Conservation (phyloP, 129 eudicot species). For the Apium graveolens region DNA sequence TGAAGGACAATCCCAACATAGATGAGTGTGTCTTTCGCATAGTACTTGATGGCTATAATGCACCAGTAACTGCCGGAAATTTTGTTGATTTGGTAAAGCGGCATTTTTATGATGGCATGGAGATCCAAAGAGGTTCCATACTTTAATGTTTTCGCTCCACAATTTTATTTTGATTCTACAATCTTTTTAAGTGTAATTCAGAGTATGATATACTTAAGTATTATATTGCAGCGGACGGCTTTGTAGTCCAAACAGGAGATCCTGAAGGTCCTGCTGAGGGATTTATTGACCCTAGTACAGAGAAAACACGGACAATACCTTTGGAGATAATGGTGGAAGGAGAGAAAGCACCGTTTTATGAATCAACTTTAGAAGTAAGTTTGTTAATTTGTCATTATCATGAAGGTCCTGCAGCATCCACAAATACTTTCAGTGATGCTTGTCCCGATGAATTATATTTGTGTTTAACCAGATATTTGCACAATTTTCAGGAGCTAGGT, state of each 20-base stretch:
- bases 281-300: conserved; percentile 96
- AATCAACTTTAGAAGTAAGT: conserved; percentile 86
- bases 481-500: conserved; percentile 70
- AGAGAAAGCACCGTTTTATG: conserved; percentile 85
- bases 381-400: conserved; percentile 13
- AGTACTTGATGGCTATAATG: conserved; percentile 90
- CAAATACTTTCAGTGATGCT: not conserved
- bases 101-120: conserved; percentile 99
- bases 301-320: conserved; percentile 75
- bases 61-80: conserved; percentile 97
- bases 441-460: not conserved
- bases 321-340: conserved; percentile 88
- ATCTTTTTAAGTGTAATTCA: not conserved
- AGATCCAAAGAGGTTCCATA: conserved; percentile 78
- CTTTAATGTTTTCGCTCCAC: not conserved
- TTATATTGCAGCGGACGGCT: conserved; percentile 77
- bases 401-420: conserved; percentile 4
- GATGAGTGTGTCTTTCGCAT: conserved; percentile 81
- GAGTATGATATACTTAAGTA: not conserved
- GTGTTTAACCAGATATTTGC: conserved; percentile 2
- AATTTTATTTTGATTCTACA: not conserved
- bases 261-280: conserved; percentile 99
- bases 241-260: conserved; percentile 97
- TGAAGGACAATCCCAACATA: conserved; percentile 89
- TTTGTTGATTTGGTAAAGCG: conserved; percentile 93